Conservation (phyloP, 2,329 filamentous ascomycete genomes). For the Aspergillus sp. region DNA sequence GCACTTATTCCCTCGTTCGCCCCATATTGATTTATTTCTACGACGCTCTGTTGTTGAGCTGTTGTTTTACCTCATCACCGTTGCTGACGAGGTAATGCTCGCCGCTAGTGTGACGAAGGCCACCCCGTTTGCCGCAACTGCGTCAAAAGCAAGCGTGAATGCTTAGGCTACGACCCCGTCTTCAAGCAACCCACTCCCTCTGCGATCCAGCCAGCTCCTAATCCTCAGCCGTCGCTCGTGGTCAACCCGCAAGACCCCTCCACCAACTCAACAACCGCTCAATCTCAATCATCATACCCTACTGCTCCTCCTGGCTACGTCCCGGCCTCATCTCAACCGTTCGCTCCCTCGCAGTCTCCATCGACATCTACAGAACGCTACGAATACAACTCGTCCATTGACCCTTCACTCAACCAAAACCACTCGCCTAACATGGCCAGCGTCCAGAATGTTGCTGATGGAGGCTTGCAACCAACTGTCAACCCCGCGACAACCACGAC, state of each 20-base stretch:
- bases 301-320: conserved; percentile 41
- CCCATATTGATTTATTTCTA: neutral
- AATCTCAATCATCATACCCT: conserved; percentile 30
- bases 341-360: conserved; percentile 41
- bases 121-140: conserved; percentile 82
- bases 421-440: conserved; percentile 33
- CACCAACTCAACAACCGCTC: neutral
- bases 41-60: neutral
- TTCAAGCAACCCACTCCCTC: conserved; percentile 69
- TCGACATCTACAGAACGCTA: conserved; percentile 51
- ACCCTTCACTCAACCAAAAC: conserved; percentile 63
- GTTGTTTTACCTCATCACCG: neutral
- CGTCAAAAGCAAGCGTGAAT: conserved; percentile 67
- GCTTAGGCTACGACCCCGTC: conserved; percentile 67
- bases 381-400: conserved; percentile 63
- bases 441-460: conserved; percentile 34
- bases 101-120: conserved; percentile 83
- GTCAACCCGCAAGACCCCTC: conserved; percentile 41
- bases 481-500: conserved; percentile 25
- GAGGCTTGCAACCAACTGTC: conserved; percentile 26
- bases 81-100: conserved; percentile 8
- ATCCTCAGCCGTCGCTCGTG: conserved; percentile 42
- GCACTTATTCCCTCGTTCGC: neutral
- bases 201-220: conserved; percentile 63
- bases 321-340: conserved; percentile 39